Percentiles rank a stretch among this genome's conserved stretches.
These are phyloP conservation scores for Pseudozyma pruni DNA, from an alignment of 1,284 basidiomycete genomes.

Conservation along the genomic window DNA sequence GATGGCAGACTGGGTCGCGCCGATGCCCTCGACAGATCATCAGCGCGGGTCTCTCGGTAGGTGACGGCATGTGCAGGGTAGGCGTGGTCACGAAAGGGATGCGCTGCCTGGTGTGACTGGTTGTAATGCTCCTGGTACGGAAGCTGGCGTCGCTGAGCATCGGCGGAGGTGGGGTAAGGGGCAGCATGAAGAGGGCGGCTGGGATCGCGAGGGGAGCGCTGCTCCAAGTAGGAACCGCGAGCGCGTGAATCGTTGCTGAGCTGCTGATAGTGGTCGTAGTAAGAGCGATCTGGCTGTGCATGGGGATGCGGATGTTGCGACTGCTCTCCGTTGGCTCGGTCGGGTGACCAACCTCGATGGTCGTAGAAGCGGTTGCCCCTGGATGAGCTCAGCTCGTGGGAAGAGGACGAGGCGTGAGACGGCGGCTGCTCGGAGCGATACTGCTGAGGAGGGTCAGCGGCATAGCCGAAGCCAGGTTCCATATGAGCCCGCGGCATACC, in stretches of 20 bases:
- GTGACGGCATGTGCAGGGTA: conserved; percentile 5
- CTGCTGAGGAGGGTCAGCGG: neutral
- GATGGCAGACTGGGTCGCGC: conserved; percentile 10
- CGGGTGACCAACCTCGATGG: conserved; percentile 1
- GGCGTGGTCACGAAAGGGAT: neutral
- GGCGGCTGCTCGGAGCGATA: conserved; percentile 1
- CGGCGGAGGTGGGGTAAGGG: neutral
- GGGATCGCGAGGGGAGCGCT: conserved; percentile 7
- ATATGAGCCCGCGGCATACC: conserved; percentile 22
- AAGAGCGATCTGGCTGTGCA: neutral
- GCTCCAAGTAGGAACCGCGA: conserved; percentile 5
- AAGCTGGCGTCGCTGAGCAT: conserved; percentile 9
- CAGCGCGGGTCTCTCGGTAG: conserved; percentile 3
- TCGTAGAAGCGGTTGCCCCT: conserved; percentile 8
- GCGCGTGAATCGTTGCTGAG: neutral
- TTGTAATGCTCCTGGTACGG: neutral
- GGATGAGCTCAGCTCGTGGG: neutral
- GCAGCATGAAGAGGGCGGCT: conserved; percentile 1
- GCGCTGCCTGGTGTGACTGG: neutral
- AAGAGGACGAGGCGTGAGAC: conserved; percentile 1
- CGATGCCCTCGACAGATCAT: neutral
- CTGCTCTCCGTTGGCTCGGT: neutral
- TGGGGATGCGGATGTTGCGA: neutral
- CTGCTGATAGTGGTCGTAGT: conserved; percentile 10
- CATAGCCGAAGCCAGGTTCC: conserved; percentile 8